Percentiles rank a stretch among this genome's conserved stretches.
phyloP scores from a whole-genome alignment of 2,329 filamentous ascomycete species.

The Annulohypoxylon truncatum region DNA sequence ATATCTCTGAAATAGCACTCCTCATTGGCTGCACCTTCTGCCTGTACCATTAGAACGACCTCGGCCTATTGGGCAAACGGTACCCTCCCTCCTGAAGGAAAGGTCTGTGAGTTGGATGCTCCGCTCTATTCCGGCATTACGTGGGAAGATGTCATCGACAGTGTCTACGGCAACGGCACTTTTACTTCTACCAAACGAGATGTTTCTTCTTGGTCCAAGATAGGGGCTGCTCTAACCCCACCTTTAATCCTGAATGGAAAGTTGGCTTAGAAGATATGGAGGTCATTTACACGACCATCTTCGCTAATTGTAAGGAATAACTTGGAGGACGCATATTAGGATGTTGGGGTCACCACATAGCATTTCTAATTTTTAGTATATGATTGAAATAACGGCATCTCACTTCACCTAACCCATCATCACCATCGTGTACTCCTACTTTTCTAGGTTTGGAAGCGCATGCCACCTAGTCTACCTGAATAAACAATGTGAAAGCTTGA shows the following conservation, averaged over 20 bases:
- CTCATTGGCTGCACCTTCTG: constrained; percentile 46
- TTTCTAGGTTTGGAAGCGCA: no score
- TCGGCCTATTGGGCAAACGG: constrained; percentile 52
- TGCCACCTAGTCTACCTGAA: no score
- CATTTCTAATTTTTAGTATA: no score
- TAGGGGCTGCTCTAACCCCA: neutral
- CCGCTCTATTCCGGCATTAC: constrained; percentile 27
- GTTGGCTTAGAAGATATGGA: neutral
- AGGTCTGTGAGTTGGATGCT: constrained; percentile 46
- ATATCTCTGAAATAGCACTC: constrained; percentile 35
- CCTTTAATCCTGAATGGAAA: neutral
- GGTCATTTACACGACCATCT: no score
- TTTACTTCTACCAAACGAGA: constrained; percentile 11
- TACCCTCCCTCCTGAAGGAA: constrained; percentile 49
- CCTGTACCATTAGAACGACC: constrained; percentile 48
- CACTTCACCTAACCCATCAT: no score
- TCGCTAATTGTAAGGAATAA: no score
- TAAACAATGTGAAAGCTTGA: no score
- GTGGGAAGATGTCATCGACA: constrained; percentile 29
- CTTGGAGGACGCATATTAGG: no score
- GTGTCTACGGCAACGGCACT: constrained; percentile 28
- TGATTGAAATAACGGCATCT: no score
- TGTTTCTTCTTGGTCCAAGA: neutral
- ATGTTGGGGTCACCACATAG: no score
- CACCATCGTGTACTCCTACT: no score